Base-by-base conservation (phyloP, 1,284 basidiomycete genomes). In the Wolfiporia cocos region DNA sequence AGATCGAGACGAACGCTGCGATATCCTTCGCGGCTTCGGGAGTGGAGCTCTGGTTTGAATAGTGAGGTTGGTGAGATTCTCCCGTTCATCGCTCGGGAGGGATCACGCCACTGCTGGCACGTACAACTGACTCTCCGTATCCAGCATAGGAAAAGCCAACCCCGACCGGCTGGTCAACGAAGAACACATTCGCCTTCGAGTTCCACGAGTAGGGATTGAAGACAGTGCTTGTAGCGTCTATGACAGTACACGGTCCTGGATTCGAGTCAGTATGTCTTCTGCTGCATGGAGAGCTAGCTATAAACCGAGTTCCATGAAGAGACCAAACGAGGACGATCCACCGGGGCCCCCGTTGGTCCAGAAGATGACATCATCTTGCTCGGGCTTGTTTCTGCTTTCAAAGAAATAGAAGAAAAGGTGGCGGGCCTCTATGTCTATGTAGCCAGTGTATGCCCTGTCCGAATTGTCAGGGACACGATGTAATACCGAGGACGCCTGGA, bases 321-420 rank as follows among this genome's bases (percentile, higher is more conserved):
- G 20, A 43, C 49, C 46, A 4, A 43, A 23, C 17, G 43, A 62
- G 78, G 74, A 73, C 1, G 71, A 73, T 43, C 74, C 76, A 30
- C 76, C 76, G 1, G 52, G 52, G 14, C 76, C 78, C 49, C 78
- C 79, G 49, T 78, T 74, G 2, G 78, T 81, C 79, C 80, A 84
- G 47, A 82, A 71, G 28, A 82, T 70, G 3, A 86, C 71, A 46
- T 81, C 78, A 51, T 86, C 81, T 32, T 65, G 74, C 22, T 71
- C 67, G 1, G 86, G 86, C 47, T 85, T 67, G 45, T 64, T 73
- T 42, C 87, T 68, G 41, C 80, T 85, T 61, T 91, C 87, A 62
- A 92, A 91, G 57, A 76, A 78, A 63, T 73, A 74, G 70, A 89
- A 92, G 68, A 91, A 92, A 22, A 91, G 61, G 49, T 85, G 82